A percentile compares a stretch with the other conserved stretches of the same genome.
These are phyloP conservation scores for Paramarasmius palmivorus DNA, from an alignment of 1,284 basidiomycete species.

Conservation along the genomic window DNA sequence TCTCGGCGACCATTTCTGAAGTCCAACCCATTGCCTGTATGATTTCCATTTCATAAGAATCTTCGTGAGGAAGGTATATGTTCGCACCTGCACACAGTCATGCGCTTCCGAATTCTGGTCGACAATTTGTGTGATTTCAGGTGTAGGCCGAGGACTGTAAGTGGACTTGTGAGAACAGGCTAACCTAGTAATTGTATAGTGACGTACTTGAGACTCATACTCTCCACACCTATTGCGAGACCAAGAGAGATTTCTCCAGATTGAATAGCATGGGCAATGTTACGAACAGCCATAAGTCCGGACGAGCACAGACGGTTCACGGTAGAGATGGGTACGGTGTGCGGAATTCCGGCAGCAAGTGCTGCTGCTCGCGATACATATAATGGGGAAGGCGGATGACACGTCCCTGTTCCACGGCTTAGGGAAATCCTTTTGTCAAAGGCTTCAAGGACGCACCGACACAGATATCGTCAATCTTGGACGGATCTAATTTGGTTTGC, in stretches of 20 bases:
- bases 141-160: constrained; percentile 73
- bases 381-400: constrained; percentile 81
- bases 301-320: constrained; percentile 85
- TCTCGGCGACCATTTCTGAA: constrained; percentile 81
- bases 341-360: constrained; percentile 80
- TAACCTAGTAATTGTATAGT: constrained; percentile 1
- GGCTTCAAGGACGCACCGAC: constrained; percentile 53
- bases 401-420: constrained; percentile 56
- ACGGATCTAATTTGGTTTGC: constrained; percentile 43
- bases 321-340: constrained; percentile 74
- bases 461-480: constrained; percentile 77
- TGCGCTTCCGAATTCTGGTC: constrained; percentile 54
- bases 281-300: constrained; percentile 83
- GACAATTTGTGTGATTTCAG: constrained; percentile 64
- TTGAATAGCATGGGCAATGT: constrained; percentile 77
- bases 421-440: not conserved
- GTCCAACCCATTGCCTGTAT: constrained; percentile 91
- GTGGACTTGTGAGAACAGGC: constrained; percentile 6
- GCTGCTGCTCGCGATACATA: constrained; percentile 80
- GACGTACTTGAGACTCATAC: constrained; percentile 79
- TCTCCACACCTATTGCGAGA: constrained; percentile 80
- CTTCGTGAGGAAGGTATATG: not conserved
- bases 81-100: constrained; percentile 73
- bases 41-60: not conserved
- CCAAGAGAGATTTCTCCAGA: constrained; percentile 72